Conservation (phyloP, 345 rosid species). For the Physaria fendleri region DNA sequence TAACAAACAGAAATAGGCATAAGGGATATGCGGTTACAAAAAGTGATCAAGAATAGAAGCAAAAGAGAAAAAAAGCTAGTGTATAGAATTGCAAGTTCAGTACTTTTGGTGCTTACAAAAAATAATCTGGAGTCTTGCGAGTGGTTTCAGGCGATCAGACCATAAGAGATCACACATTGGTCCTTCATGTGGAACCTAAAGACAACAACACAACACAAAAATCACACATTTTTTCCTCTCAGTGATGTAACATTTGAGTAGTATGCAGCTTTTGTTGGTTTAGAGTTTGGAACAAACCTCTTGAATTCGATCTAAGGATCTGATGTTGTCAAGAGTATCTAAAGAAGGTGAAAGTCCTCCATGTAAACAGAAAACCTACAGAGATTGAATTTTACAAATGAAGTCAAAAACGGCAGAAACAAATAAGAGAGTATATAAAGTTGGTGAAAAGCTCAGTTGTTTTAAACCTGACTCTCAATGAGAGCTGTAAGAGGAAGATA, state of each 20-base stretch:
- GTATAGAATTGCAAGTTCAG: neutral
- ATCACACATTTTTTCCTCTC: neutral
- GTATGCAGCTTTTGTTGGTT: neutral
- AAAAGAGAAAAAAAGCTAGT: neutral
- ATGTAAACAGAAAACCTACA: conserved; percentile 84
- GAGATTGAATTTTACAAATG: neutral
- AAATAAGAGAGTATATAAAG: neutral
- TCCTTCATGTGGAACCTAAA: conserved; percentile 94
- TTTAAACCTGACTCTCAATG: conserved; percentile 82
- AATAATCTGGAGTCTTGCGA: conserved; percentile 96
- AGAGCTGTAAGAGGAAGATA: conserved; percentile 90
- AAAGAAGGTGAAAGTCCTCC: conserved; percentile 94
- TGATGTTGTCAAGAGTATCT: conserved; percentile 86
- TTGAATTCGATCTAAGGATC: conserved; percentile 93
- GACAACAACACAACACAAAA: neutral
- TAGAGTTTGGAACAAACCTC: conserved; percentile 40
- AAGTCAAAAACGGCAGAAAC: neutral
- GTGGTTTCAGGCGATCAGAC: conserved; percentile 96
- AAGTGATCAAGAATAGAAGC: neutral
- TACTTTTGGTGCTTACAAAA: conserved; percentile 54
- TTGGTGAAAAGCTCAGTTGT: neutral
- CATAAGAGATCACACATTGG: conserved; percentile 97
- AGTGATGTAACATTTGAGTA: neutral
- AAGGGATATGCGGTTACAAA: neutral
- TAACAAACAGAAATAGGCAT: neutral